phyloP scores from a whole-genome alignment of 2,329 filamentous ascomycete genomes.

The Knoxdaviesia capensis region DNA sequence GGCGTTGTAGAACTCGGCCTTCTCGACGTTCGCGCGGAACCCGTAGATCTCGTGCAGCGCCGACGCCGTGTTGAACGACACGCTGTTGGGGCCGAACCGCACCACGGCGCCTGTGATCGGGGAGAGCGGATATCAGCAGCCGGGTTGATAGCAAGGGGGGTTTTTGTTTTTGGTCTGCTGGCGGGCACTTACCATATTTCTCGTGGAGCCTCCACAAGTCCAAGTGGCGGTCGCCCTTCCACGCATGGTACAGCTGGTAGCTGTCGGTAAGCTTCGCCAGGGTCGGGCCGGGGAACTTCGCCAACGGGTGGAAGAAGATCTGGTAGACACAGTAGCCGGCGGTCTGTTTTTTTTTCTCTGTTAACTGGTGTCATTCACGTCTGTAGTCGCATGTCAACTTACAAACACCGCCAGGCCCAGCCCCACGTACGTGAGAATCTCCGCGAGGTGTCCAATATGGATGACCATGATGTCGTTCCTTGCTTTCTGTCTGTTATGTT shows the following conservation, averaged over 20 bases:
- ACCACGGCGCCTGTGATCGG: conserved; percentile 33
- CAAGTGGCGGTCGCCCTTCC: conserved; percentile 54
- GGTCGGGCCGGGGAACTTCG: conserved; percentile 44
- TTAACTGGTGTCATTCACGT: background rate
- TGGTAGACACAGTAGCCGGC: conserved; percentile 29
- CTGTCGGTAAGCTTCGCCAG: conserved; percentile 42
- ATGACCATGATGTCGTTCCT: no score
- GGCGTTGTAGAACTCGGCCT: conserved; percentile 53
- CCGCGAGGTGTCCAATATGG: no score
- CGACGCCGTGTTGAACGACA: conserved; percentile 56
- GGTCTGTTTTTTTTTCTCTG: background rate
- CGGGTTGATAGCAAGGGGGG: background rate
- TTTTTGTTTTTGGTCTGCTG: background rate
- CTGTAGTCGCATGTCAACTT: conserved; percentile 8
- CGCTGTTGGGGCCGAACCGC: conserved; percentile 58
- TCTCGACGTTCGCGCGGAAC: conserved; percentile 41
- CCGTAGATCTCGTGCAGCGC: conserved; percentile 49
- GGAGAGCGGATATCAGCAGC: background rate
- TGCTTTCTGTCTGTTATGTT: no score
- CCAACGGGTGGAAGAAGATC: conserved; percentile 42
- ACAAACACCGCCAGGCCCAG: conserved; percentile 21
- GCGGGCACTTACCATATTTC: conserved; percentile 35
- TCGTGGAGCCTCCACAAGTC: conserved; percentile 52
- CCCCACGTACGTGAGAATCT: conserved; percentile 12
- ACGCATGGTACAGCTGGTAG: conserved; percentile 53